phyloP scores from a whole-genome alignment of 129 eudicot genomes.

The Scalesia atractyloides region DNA sequence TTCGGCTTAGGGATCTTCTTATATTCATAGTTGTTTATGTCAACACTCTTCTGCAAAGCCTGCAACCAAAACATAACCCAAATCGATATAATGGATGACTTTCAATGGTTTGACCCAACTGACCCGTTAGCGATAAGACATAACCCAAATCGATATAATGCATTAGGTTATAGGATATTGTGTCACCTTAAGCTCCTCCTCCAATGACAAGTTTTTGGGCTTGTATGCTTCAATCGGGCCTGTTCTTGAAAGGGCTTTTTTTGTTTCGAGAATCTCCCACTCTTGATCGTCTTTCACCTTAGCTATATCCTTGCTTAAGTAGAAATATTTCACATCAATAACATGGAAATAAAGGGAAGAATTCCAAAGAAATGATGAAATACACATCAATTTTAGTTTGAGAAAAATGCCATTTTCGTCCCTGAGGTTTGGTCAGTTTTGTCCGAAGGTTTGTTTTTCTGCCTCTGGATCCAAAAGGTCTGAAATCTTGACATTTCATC shows the following conservation, averaged over 20 bases:
- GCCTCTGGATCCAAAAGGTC: no score
- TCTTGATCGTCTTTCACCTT: constrained; percentile 92
- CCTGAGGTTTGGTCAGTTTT: no score
- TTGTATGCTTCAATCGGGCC: constrained; percentile 83
- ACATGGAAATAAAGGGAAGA: no score
- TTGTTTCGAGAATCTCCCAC: constrained; percentile 90
- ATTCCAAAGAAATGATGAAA: background rate
- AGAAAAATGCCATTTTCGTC: background rate
- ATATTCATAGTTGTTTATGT: constrained; percentile 68
- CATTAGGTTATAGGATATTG: constrained; percentile 23
- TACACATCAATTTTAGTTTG: background rate
- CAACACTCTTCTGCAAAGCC: constrained; percentile 78
- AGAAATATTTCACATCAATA: constrained; percentile 3
- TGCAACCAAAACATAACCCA: constrained; percentile 32
- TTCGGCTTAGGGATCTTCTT: constrained; percentile 65
- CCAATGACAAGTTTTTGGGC: constrained; percentile 74
- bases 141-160: background rate
- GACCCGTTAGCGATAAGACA: background rate
- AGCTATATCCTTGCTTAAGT: constrained; percentile 87
- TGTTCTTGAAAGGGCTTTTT: constrained; percentile 81
- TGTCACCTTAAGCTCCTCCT: constrained; percentile 83
- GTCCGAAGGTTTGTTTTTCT: no score
- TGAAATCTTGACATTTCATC: no score
- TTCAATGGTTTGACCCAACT: background rate
- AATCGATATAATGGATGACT: background rate